Conservation (phyloP, 2,329 filamentous ascomycete species). For the Fusarium incarnatum region DNA sequence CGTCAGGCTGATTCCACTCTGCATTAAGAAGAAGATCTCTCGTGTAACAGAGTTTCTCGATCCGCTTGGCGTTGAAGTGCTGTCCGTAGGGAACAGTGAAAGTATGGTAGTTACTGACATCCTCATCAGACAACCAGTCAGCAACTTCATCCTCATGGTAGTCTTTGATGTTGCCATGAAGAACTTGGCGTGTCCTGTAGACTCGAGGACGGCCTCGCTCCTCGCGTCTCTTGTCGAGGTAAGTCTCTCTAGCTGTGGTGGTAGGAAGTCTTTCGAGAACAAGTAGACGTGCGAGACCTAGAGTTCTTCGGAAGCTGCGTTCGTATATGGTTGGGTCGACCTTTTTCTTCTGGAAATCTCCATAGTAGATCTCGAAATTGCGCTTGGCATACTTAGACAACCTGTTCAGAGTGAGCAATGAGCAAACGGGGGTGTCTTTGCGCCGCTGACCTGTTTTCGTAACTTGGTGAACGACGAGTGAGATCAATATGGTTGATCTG, state of each 20-base stretch:
- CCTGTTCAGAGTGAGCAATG: background rate
- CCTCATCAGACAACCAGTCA: conserved; percentile 82
- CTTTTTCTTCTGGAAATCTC: conserved; percentile 76
- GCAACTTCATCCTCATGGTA: conserved; percentile 82
- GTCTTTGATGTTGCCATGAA: conserved; percentile 81
- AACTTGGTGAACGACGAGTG: conserved; percentile 82
- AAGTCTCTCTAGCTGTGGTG: conserved; percentile 73
- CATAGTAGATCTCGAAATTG: conserved; percentile 87
- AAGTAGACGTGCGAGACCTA: conserved; percentile 81
- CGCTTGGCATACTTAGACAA: conserved; percentile 87
- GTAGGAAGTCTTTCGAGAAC: conserved; percentile 84
- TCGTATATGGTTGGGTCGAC: conserved; percentile 91
- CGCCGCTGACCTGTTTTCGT: conserved; percentile 74
- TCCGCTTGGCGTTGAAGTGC: conserved; percentile 73
- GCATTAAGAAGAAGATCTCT: conserved; percentile 86
- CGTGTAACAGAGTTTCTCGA: conserved; percentile 85
- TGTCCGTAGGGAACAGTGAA: conserved; percentile 77
- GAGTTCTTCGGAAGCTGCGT: conserved; percentile 78
- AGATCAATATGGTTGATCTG: conserved; percentile 86
- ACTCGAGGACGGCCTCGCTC: conserved; percentile 77
- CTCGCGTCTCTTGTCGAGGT: conserved; percentile 74
- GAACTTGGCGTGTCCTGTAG: conserved; percentile 52
- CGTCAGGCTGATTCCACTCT: conserved; percentile 84
- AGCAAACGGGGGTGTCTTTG: background rate
- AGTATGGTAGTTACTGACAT: conserved; percentile 83